Percentiles rank a stretch among this genome's conserved stretches.
phyloP scores from a whole-genome alignment of 352 stramenopile species.

The Elongisporangium senticosum region DNA sequence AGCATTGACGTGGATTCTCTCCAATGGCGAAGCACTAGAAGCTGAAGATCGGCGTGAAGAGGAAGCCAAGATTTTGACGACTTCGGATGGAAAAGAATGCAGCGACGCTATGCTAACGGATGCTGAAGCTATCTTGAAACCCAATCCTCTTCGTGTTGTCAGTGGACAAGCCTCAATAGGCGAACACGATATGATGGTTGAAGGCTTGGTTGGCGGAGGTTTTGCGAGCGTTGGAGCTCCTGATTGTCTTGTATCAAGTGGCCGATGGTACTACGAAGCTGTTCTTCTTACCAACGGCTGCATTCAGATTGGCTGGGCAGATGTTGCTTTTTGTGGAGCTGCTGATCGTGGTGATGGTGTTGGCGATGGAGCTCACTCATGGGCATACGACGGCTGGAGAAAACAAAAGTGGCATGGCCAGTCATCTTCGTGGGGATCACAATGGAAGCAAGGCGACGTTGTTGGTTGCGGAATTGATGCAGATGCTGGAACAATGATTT shows the following conservation, averaged over 20 bases:
- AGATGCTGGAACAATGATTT: conserved; percentile 86
- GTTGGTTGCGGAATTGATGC: conserved; percentile 87
- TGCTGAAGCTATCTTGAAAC: conserved; percentile 30
- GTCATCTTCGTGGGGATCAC: conserved; percentile 81
- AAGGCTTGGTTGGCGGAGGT: conserved; percentile 76
- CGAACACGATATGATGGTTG: conserved; percentile 79
- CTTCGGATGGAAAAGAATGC: conserved; percentile 24
- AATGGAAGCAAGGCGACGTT: conserved; percentile 91
- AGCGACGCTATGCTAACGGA: conserved; percentile 5
- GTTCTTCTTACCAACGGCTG: conserved; percentile 89
- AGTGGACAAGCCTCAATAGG: conserved; percentile 84
- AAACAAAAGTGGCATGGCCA: conserved; percentile 89
- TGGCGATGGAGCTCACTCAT: conserved; percentile 89
- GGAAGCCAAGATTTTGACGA: conserved; percentile 49
- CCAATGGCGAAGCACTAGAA: conserved; percentile 85
- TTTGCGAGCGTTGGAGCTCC: conserved; percentile 83
- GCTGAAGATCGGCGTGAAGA: conserved; percentile 85
- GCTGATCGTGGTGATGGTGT: conserved; percentile 89
- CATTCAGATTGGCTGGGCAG: conserved; percentile 93
- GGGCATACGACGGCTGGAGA: conserved; percentile 91
- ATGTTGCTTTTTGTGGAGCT: conserved; percentile 83
- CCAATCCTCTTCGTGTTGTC: conserved; percentile 77
- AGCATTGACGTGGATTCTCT: conserved; percentile 90
- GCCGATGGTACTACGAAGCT: conserved; percentile 92
- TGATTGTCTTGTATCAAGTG: conserved; percentile 70